Evolutionary conservation across 176 grass and related monocot genomes (phyloP).

Genomic region (Eleusine coracana): DNA sequence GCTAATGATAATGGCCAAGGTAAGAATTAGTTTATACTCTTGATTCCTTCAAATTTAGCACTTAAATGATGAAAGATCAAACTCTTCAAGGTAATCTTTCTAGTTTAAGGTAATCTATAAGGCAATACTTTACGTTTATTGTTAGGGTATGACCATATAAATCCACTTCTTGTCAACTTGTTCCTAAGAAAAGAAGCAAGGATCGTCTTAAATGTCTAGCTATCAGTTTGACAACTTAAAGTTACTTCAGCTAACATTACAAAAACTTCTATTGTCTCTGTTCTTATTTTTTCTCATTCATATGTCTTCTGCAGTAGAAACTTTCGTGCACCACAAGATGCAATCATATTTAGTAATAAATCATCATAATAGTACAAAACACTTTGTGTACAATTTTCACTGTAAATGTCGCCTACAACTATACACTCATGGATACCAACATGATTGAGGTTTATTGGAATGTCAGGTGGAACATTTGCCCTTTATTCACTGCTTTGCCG

Average conservation of each 20-base stretch:
- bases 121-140: not conserved
- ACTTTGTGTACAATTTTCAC: not conserved
- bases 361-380: not conserved
- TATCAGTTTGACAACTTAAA: conserved; percentile 6
- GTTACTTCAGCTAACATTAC: not conserved
- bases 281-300: not conserved
- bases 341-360: not conserved
- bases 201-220: not conserved
- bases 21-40: conserved; percentile 24
- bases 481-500: conserved; percentile 90
- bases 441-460: conserved; percentile 28
- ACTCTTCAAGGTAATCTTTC: not conserved
- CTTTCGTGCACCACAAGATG: not conserved
- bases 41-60: conserved; percentile 24
- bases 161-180: not conserved
- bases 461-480: conserved; percentile 86
- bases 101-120: not conserved
- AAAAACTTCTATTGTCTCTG: not conserved
- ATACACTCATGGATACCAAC: conserved; percentile 13
- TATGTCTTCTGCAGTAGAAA: not conserved
- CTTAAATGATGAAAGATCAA: not conserved
- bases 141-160: conserved; percentile 3
- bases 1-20: conserved; percentile 90
- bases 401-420: not conserved
- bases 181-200: conserved; percentile 8